phyloP scores from a whole-genome alignment of 306 rosid species.

The Lathyrus oleraceus region DNA sequence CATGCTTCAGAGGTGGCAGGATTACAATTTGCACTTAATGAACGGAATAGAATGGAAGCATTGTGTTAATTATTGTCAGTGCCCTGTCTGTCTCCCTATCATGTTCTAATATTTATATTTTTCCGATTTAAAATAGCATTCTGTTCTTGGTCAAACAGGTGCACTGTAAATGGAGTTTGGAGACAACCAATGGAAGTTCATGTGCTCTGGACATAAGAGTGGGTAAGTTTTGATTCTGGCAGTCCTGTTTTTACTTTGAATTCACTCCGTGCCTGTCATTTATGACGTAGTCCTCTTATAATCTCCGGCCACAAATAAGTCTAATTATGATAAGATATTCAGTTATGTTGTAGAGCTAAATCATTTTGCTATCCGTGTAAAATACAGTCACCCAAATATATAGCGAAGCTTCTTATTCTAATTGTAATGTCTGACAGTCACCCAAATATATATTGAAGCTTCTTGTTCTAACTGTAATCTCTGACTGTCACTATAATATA shows the following conservation, averaged over 20 bases:
- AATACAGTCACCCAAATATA: conserved; percentile 8
- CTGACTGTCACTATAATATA: conserved; percentile 9
- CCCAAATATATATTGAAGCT: neutral
- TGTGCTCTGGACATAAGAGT: conserved; percentile 76
- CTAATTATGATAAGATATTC: conserved; percentile 14
- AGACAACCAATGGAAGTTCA: conserved; percentile 58
- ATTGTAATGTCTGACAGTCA: neutral
- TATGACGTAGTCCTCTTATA: conserved; percentile 18
- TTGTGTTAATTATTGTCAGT: neutral
- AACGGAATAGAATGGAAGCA: conserved; percentile 19
- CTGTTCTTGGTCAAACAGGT: conserved; percentile 56
- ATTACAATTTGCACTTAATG: conserved; percentile 2
- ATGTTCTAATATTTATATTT: conserved; percentile 18
- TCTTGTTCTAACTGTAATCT: neutral
- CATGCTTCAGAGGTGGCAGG: neutral
- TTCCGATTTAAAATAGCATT: conserved; percentile 24
- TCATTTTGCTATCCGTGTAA: neutral
- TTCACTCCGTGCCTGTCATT: neutral
- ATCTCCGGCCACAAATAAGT: conserved; percentile 14
- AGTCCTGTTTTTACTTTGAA: conserved; percentile 18
- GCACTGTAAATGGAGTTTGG: conserved; percentile 82
- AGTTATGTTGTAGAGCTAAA: conserved; percentile 7
- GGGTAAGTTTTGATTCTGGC: conserved; percentile 62
- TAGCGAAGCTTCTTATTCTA: neutral
- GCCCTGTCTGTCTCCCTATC: conserved; percentile 10